Base-by-base conservation (phyloP, 768 basidiomycete genomes). In the Mycena kentingensis region DNA sequence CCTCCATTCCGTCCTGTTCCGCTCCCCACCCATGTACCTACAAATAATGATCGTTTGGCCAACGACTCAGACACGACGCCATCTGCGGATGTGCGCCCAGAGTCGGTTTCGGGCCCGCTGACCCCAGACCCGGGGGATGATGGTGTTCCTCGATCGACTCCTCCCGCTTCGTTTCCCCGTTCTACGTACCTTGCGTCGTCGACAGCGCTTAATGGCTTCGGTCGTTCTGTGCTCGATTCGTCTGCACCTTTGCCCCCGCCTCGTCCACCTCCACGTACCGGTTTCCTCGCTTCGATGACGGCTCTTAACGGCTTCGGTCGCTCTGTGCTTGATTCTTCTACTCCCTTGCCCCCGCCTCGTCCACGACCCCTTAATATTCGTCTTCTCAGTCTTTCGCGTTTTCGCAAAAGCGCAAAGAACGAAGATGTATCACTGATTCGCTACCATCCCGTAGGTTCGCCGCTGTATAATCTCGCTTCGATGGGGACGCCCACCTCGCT, bases 41-140 rank as follows among this genome's bases (percentile, higher is more conserved):
- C 46, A 7, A 35, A 53, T 53, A 45, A 52, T 52, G 51, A 52
- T 43, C 49, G 49, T 50, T 42, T 50, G 49, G 49, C 49, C 49
- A 37, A 50, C 49, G 49, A 50, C 49, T 49, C 37, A 37, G 38
- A 36, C 37, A 27, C 27, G 48, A 36, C 26, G 36, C 39, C 38
- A 27, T 46, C 51, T 36, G 44, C 51, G 36, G 51, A 52, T 36
- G 36, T 27, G 22, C 43, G 34, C 13, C 37, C 51, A 37, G 36
- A 37, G 36, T 37, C 36, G 36, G 36, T 18, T 37, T 37, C 36
- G 36, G 19, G 36, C 36, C 36, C 36, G 36, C 36, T 37, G 36
- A 37, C 19, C 36, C 36, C 36, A 19, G 36, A 37, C 36, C 36
- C 18, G 36, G 36, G 36, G 19, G 19, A 37, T 37, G 36, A 37